A percentile compares a stretch with the other conserved stretches of the same genome.
Conservation (phyloP, 228 moss, liverwort and hornwort species). For the Sphagnum magellanicum region DNA sequence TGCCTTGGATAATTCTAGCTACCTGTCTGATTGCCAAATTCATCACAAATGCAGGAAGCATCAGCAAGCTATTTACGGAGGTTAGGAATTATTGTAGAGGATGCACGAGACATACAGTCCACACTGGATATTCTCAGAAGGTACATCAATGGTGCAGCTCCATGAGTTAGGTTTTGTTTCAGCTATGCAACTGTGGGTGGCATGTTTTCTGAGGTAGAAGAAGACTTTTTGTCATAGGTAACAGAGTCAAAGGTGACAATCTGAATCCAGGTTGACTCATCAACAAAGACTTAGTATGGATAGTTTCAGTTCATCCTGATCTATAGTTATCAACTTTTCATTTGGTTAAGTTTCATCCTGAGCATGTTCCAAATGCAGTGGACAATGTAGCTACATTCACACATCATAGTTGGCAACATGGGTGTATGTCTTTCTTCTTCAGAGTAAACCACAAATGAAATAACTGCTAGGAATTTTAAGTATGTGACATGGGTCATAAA, state of each 20-base stretch:
- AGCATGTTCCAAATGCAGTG: no score
- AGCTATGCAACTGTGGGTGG: background rate
- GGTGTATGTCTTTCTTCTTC: background rate
- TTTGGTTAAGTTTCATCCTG: no score
- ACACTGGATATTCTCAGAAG: conserved; percentile 43
- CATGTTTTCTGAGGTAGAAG: no score
- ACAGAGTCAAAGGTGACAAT: background rate
- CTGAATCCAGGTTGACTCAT: background rate
- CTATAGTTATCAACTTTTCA: no score
- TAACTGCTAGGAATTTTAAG: background rate
- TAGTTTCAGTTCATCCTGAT: no score
- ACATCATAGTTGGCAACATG: background rate
- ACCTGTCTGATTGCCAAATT: background rate
- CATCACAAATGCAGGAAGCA: conserved; percentile 39
- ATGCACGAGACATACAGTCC: conserved; percentile 32
- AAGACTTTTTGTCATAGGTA: background rate
- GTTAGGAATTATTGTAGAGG: conserved; percentile 51
- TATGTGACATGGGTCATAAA: background rate
- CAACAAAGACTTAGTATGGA: no score
- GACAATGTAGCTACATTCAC: background rate
- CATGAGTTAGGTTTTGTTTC: background rate
- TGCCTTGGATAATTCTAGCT: no score
- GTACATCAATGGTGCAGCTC: conserved; percentile 3
- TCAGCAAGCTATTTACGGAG: conserved; percentile 62
- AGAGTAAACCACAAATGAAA: background rate